A percentile compares a stretch with the other conserved stretches of the same genome.
These are phyloP conservation scores for Steccherinum ochraceum DNA, from an alignment of 768 basidiomycete species.

Conservation along the genomic window DNA sequence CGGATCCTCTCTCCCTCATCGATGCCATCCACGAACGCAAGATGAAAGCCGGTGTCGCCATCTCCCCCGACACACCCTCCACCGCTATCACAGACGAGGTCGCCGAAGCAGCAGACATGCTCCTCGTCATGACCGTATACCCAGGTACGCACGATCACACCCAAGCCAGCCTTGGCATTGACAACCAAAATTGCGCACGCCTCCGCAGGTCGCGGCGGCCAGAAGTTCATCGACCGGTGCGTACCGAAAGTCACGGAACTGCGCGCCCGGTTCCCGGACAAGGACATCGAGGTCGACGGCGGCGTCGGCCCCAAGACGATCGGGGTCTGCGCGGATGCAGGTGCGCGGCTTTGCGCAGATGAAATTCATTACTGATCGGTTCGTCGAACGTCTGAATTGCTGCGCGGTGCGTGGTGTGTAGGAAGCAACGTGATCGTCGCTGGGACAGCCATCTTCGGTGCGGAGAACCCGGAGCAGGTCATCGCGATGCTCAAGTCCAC, in stretches of 20 bases:
- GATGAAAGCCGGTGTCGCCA: slow-evolving; percentile 95
- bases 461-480: slow-evolving; percentile 70
- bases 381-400: not conserved
- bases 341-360: slow-evolving; percentile 31
- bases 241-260: slow-evolving; percentile 91
- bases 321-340: slow-evolving; percentile 83
- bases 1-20: slow-evolving; percentile 72
- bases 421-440: slow-evolving; percentile 99
- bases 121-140: slow-evolving; percentile 97
- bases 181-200: not conserved
- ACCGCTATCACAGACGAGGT: slow-evolving; percentile 82
- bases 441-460: slow-evolving; percentile 90
- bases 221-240: slow-evolving; percentile 92
- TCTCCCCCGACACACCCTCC: slow-evolving; percentile 92
- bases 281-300: slow-evolving; percentile 97
- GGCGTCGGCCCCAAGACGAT: slow-evolving; percentile 93
- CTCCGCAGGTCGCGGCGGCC: slow-evolving; percentile 76
- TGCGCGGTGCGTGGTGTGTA: slow-evolving; percentile 27
- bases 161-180: not conserved
- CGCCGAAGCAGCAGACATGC: slow-evolving; percentile 82
- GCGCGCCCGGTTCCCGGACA: slow-evolving; percentile 83
- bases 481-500: slow-evolving; percentile 66
- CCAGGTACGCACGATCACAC: slow-evolving; percentile 59
- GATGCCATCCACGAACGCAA: slow-evolving; percentile 69
- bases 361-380: not conserved